phyloP scores from a whole-genome alignment of 129 eudicot genomes.

The Flaveria sonorensis region DNA sequence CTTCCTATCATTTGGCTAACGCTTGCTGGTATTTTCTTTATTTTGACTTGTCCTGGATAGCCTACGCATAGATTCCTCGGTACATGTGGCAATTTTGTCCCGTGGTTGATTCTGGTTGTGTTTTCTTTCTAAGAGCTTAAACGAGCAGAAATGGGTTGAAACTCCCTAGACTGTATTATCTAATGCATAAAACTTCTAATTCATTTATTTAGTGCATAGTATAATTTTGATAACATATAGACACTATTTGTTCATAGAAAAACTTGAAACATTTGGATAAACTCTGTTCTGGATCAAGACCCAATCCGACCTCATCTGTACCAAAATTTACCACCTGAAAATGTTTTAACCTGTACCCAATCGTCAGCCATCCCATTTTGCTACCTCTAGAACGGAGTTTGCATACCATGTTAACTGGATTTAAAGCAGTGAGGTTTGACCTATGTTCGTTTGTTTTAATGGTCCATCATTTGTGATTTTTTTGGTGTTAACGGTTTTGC shows the following conservation, averaged over 20 bases:
- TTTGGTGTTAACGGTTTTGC: constrained; percentile 28
- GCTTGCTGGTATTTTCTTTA: background rate
- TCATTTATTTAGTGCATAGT: background rate
- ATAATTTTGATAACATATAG: background rate
- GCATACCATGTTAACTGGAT: background rate
- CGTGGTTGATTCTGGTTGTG: background rate
- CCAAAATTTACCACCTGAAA: background rate
- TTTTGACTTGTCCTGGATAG: background rate
- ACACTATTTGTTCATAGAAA: background rate
- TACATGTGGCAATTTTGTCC: background rate
- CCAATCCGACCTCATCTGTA: background rate
- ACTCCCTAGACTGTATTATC: background rate
- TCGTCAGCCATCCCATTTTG: background rate
- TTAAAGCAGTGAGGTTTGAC: background rate
- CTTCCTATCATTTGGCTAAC: background rate
- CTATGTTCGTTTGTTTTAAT: background rate
- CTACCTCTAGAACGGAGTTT: background rate
- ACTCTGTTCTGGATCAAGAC: background rate
- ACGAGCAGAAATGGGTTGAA: background rate
- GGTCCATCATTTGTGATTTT: background rate
- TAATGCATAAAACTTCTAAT: too few species aligned
- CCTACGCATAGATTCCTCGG: background rate
- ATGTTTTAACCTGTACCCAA: background rate
- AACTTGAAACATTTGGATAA: background rate
- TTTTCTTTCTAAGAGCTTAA: background rate